Evolutionary conservation across 306 rosid species (phyloP).

Genomic region (Casuarina cunninghamiana): DNA sequence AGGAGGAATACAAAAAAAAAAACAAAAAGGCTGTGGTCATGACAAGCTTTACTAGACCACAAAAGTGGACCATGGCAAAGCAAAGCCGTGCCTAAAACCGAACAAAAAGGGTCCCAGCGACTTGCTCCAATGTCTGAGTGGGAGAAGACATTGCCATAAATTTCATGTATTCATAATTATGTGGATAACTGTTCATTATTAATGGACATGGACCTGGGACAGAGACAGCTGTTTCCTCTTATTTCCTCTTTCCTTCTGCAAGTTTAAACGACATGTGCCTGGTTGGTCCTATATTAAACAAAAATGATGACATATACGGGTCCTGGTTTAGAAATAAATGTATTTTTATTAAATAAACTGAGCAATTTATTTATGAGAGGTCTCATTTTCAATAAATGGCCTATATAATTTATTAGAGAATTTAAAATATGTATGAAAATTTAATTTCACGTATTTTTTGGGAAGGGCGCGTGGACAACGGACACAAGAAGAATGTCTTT

Average conservation of each 20-base stretch:
- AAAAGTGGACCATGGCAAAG: background rate
- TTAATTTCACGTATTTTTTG: background rate
- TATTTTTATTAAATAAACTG: background rate
- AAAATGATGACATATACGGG: background rate
- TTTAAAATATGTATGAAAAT: too few relatives aligned
- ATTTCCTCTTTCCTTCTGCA: background rate
- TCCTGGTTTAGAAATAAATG: background rate
- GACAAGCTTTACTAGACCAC: conserved; percentile 5
- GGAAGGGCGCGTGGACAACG: conserved; percentile 24
- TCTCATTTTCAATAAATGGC: too few relatives aligned
- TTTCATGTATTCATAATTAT: conserved; percentile 35
- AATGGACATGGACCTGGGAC: conserved; percentile 29
- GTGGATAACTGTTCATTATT: conserved; percentile 37
- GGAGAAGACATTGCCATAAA: conserved; percentile 50
- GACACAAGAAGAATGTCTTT: conserved; percentile 23
- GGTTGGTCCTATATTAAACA: background rate
- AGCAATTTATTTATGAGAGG: too few relatives aligned
- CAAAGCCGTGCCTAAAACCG: background rate
- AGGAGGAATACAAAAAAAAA: background rate
- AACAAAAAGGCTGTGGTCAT: conserved; percentile 1
- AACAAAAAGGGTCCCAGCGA: background rate
- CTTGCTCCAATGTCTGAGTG: conserved; percentile 25
- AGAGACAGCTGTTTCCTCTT: background rate
- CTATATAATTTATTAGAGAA: too few relatives aligned
- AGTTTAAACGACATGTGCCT: background rate